phyloP scores from a whole-genome alignment of 2,329 filamentous ascomycete species.

The Alternaria burnsii region DNA sequence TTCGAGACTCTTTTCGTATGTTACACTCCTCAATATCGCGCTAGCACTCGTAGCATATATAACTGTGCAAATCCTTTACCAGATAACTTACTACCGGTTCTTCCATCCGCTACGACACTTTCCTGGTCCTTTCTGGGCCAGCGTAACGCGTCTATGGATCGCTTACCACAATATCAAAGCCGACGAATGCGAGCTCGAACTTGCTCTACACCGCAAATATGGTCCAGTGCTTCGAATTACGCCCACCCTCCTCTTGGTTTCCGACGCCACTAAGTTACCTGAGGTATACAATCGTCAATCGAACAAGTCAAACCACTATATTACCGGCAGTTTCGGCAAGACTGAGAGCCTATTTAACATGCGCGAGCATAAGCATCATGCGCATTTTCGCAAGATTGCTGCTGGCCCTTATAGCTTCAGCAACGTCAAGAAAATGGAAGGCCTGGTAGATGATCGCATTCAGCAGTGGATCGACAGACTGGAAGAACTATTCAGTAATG shows the following conservation, averaged over 20 bases:
- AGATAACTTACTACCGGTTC: slow-evolving; percentile 56
- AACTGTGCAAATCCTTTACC: slow-evolving; percentile 28
- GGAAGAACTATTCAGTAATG: slow-evolving; percentile 56
- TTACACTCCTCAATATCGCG: slow-evolving; percentile 1
- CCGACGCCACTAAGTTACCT: slow-evolving; percentile 64
- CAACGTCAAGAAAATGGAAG: slow-evolving; percentile 68
- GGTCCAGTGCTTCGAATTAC: slow-evolving; percentile 42
- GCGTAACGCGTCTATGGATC: slow-evolving; percentile 62
- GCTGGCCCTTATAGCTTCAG: slow-evolving; percentile 65
- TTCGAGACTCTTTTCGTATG: neutral
- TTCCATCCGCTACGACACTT: slow-evolving; percentile 63
- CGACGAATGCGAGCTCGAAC: slow-evolving; percentile 56
- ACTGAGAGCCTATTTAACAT: slow-evolving; percentile 67
- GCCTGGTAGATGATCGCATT: slow-evolving; percentile 62
- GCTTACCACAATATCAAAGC: slow-evolving; percentile 61
- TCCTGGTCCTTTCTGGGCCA: slow-evolving; percentile 64
- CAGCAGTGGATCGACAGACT: slow-evolving; percentile 61
- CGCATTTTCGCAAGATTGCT: slow-evolving; percentile 63
- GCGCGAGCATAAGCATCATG: slow-evolving; percentile 61
- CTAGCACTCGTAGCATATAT: neutral
- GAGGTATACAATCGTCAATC: slow-evolving; percentile 65
- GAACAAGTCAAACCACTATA: slow-evolving; percentile 67
- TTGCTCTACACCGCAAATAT: slow-evolving; percentile 59
- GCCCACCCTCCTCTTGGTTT: slow-evolving; percentile 62
- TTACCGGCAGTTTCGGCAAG: slow-evolving; percentile 65